Conservation (phyloP, 148 eudicot species). For the Camellia japonica region DNA sequence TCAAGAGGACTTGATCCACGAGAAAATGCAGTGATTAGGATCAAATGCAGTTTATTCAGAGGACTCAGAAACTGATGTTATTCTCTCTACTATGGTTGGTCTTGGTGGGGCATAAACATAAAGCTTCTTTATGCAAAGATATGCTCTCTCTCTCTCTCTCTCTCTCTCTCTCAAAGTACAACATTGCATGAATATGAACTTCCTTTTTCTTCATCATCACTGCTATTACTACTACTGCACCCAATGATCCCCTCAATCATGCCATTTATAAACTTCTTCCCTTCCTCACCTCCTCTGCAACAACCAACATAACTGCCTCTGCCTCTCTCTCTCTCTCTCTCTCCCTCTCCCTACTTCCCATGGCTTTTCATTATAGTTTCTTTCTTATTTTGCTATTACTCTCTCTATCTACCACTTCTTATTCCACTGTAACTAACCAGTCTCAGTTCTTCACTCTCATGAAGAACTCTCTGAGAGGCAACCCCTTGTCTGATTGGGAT, state of each 20-base stretch:
- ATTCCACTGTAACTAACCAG: conserved; percentile 36
- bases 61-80: conserved; percentile 29
- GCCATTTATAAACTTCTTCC: conserved; percentile 46
- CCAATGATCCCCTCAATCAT: conserved; percentile 45
- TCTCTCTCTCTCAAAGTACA: conserved; percentile 16
- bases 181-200: conserved; percentile 29
- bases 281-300: conserved; percentile 35
- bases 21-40: conserved; percentile 12
- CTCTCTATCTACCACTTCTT: conserved; percentile 20
- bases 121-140: conserved; percentile 59
- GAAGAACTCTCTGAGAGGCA: conserved; percentile 55
- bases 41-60: conserved; percentile 22
- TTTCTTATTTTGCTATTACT: conserved; percentile 33
- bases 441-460: conserved; percentile 56
- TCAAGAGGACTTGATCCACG: conserved; percentile 5
- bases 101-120: conserved; percentile 65
- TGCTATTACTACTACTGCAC: conserved; percentile 27
- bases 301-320: conserved; percentile 19
- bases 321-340: conserved; percentile 14
- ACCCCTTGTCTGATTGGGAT: conserved; percentile 47
- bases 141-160: conserved; percentile 20
- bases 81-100: conserved; percentile 31
- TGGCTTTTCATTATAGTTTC: conserved; percentile 37
- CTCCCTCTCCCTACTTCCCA: conserved; percentile 16
- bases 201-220: conserved; percentile 31